Percentiles rank a stretch among this genome's conserved stretches.
phyloP scores from a whole-genome alignment of 805 yeast species.

The Vanderwaltozyma yarrowii region DNA sequence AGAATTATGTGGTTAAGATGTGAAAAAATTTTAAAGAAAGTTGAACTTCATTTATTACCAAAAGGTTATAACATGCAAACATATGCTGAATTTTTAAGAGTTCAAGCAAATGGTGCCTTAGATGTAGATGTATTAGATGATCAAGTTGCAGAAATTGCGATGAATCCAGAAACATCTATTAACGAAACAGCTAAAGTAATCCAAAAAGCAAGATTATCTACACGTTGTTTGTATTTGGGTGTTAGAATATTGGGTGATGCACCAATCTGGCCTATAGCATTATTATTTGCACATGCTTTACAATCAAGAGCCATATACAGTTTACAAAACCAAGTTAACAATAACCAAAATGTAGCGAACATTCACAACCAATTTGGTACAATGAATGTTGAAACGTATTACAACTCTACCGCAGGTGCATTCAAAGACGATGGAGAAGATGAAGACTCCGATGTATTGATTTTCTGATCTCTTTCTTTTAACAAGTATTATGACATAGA shows the following conservation, averaged over 20 bases:
- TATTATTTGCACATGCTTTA: slow-evolving; percentile 70
- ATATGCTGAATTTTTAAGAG: slow-evolving; percentile 47
- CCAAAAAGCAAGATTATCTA: slow-evolving; percentile 39
- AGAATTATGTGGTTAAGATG: slow-evolving; percentile 57
- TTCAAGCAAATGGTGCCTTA: slow-evolving; percentile 50
- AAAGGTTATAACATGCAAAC: slow-evolving; percentile 40
- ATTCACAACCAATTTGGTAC: slow-evolving; percentile 1
- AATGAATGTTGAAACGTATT: slow-evolving; percentile 3
- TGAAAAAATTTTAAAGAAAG: slow-evolving; percentile 47
- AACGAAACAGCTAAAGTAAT: slow-evolving; percentile 39
- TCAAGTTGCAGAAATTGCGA: slow-evolving; percentile 38
- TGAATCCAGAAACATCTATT: slow-evolving; percentile 34
- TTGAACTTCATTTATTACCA: slow-evolving; percentile 48
- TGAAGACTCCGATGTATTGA: not conserved
- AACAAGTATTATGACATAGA: too few relatives aligned
- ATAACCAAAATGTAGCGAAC: not conserved
- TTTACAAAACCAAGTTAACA: not conserved
- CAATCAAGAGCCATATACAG: slow-evolving; percentile 48
- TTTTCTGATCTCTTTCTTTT: too few relatives aligned
- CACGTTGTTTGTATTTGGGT: slow-evolving; percentile 55
- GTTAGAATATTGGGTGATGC: slow-evolving; percentile 74
- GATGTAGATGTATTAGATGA: slow-evolving; percentile 36
- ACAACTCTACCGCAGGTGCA: not conserved
- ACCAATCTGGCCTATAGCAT: slow-evolving; percentile 77
- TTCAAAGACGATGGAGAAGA: not conserved